Base-by-base conservation (phyloP, 2,329 filamentous ascomycete genomes). In the Aspergillus ochraceus region DNA sequence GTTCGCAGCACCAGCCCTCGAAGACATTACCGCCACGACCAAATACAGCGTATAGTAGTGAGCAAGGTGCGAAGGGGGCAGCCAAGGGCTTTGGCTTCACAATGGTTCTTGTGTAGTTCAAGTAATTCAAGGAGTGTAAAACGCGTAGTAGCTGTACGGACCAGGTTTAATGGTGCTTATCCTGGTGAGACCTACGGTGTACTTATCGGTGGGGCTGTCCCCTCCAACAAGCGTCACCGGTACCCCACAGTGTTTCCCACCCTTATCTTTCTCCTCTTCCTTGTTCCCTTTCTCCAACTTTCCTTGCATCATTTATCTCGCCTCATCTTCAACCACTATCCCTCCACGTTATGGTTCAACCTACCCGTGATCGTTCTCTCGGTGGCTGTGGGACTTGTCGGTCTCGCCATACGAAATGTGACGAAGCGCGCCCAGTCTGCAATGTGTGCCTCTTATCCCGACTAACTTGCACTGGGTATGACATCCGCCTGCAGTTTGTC, bases 21-120 rank as follows among this genome's bases (percentile, higher is more conserved):
- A 5, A 14, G 36, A 12, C 17, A n/a, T n/a, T 19, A 14, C 17
- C 36, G 9, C 36, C 17, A 5, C 36, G 36, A 42, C 36, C 36
- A n/a, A n/a, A n/a, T n/a, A n/a, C n/a, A n/a, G n/a, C n/a, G 82
- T 65, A 78, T 6, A 79, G 74, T 53, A 84, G 84, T 1, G 74
- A 83, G 59, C 70, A 80, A 14, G 84, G 75, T 2, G 82, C 82
- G 0, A 68, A 68, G 39, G 80, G 85, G 65, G 79, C 83, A 3
- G 58, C 80, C 4, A 60, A 64, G 59, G 51, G 39, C 3, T 26
- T 60, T 11, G 30, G 1, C 2, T n/a, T 24, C 3, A 19, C 49
- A 30, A 22, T 51, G 22, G 17, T 22, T 10, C 49, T n/a, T 19
- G 10, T 51, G 49, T 51, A 51, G 24, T 8, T 20, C 22, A 17